Base-by-base conservation (phyloP, 2,329 filamentous ascomycete species). In the Fusarium xylarioides region DNA sequence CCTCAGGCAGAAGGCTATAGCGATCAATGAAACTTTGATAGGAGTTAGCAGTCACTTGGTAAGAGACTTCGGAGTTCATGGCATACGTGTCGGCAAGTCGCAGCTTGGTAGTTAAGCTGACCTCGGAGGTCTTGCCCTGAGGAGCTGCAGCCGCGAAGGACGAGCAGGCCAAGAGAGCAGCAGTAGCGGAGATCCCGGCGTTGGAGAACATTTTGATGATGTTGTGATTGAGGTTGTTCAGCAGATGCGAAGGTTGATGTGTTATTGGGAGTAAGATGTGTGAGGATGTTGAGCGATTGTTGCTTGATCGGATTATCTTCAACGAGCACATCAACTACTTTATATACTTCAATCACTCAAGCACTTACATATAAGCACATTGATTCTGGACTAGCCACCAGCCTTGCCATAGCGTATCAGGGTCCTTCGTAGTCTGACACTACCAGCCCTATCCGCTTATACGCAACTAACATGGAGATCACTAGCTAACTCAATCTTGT, bases 1-100 rank as follows among this genome's bases (percentile, higher is more conserved):
- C 80, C 32, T 84, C 77, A 9, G 82, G 80, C 9, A 87, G 82
- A 58, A 86, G 82, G n/a, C 77, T 77, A 71, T 82, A 82, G 49
- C 83, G 84, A 67, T 86, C 84, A 28, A 76, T 81, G 19, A 81
- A 82, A 23, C 82, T 84, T 37, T 16, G 4, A 4, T 2, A 1
- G 0, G 2, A 1, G 4, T n/a, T 77, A 50, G 77, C 71, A 56
- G 5, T 11, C 19, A 10, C 18, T 4, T 19, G 0, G 2, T 1
- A 3, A 8, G 15, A 6, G 3, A 30, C 16, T n/a, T 16, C 32
- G 14, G 21, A 19, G 38, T 8, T 21, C 1, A 47, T n/a, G n/a
- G 63, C 78, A 66, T 67, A 82, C 78, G 76, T 81, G 63, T 84
- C 82, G 6, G 82, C 81, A 28, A 83, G 79, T 40, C 78, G 75